Base-by-base conservation (phyloP, 1,139 yeast species). In the Pichia inconspicua region DNA sequence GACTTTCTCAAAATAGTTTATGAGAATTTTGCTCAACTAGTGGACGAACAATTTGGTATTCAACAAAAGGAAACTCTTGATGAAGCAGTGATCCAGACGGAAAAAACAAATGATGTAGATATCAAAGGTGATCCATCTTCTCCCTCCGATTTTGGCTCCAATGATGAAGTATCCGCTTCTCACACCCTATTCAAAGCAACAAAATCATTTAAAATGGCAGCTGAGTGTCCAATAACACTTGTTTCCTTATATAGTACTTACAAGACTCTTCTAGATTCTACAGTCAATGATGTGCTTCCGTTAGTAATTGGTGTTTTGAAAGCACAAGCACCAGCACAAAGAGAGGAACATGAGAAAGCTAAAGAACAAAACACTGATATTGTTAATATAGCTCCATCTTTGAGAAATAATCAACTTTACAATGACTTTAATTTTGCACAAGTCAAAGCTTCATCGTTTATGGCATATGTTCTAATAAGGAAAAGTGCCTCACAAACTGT, bases 211-310 rank as follows among this genome's bases (percentile, higher is more conserved):
- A 90, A 89, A 62, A 88, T 94, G 11, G 74, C 92, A 51, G 89
- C 97, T 0, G 99, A 94, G 65, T 90, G 97, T 63, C 99, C 99
- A 7, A 90, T 94, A 40, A 90, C 96, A 10, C 86, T 94, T 80
- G 98, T 94, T 2, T 80, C 96, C 8, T 72, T 94, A 47, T 88
- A 87, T 59, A 85, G 96, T 1, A 82, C 96, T 0, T 90, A 90
- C 67, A 87, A 88, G 62, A 80, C 79, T 41, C 69, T 89, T 47
- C 87, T 86, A 3, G 77, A 78, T 44, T 71, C 85, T 0, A 79
- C 92, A 1, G 71, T 92, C 40, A 89, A 94, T 1, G 71, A 70
- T 19, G 87, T 92, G 56, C 76, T 92, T 49, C 97, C 97, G 0
- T 80, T 84, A 53, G 85, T 92, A 32, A 80, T 94, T 50, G 80